Base-by-base conservation (phyloP, 257 asterid species). In the Gentiana dahurica region DNA sequence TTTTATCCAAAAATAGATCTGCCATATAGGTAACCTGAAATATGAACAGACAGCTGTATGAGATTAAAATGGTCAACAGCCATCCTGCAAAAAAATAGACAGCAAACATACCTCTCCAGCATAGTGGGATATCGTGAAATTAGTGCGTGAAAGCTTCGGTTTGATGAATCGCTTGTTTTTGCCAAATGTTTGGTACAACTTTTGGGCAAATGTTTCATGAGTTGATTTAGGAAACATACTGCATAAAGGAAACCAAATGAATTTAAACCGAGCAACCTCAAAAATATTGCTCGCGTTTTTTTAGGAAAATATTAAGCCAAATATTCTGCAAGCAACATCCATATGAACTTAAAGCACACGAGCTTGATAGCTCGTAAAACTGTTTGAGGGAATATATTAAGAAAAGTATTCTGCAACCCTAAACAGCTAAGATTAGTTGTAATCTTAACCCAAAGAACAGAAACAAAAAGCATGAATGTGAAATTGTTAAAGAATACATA, bases 141-240 rank as follows among this genome's bases (percentile, higher is more conserved):
- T 88, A 74, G 99, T 92, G 65, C 97, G 94, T 45, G 99, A 92
- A 62, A 92, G 97, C 77, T 92, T 92, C 50, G 99, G 97, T 75
- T 92, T 92, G 82, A 92, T 73, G 83, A 92, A 92, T 58, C 99
- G 97, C 68, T 92, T 88, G 72, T 88, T 73, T 78, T 88, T 92
- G 33, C 82, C 47, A 64, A 83, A 82, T 73, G 99, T 92, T 73
- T 92, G 99, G 73, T 92, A 92, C 81, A 92, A 60, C 82, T 92
- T 92, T 79, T 92, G 99, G 66, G 99, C 94, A 83, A 92, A 92
- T 74, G 99, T 92, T 75, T 92, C 99, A 68, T 92, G 99, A 41
- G 97, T 92, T 34, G 99, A 92, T 85, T 86, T 88, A 61, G 99
- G 99, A 68, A 92, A 92, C 99, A 92, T 92, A 71, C 99, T 92